Evolutionary conservation across 306 rosid genomes (phyloP).

Genomic region (Phaseolus lunatus): DNA sequence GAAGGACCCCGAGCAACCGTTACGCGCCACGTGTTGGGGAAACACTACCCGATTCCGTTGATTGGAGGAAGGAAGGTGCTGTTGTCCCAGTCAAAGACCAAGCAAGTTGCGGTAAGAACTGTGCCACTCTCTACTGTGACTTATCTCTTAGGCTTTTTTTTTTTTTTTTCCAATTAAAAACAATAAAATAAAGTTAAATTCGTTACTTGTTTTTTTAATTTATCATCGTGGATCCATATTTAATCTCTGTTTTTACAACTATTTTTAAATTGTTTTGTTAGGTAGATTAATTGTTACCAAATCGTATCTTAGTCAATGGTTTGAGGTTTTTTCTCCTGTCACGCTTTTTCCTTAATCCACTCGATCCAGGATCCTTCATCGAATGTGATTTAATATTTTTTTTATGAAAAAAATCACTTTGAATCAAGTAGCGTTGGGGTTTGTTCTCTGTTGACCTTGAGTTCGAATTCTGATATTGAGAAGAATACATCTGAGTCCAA

Average conservation of each 20-base stretch:
- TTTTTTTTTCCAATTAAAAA: too few relatives aligned
- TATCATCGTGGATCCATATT: not conserved
- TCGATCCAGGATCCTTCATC: too few relatives aligned
- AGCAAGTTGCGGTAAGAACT: slow-evolving; percentile 80
- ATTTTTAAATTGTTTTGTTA: too few relatives aligned
- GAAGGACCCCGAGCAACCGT: slow-evolving; percentile 46
- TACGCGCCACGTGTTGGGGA: slow-evolving; percentile 78
- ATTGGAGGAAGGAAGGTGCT: slow-evolving; percentile 94
- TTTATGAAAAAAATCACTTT: too few relatives aligned
- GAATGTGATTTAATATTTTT: too few relatives aligned
- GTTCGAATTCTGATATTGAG: not conserved
- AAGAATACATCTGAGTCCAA: not conserved
- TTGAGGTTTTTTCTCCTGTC: too few relatives aligned
- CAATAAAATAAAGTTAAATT: not conserved
- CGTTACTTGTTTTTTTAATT: not conserved
- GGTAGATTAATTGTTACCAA: too few relatives aligned
- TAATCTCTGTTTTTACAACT: not conserved
- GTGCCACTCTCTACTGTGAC: not conserved
- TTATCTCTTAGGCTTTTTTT: not conserved
- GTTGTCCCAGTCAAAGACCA: slow-evolving; percentile 80
- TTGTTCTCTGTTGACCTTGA: not conserved
- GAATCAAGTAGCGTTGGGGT: too few relatives aligned
- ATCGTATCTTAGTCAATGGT: too few relatives aligned
- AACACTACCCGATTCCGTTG: slow-evolving; percentile 68
- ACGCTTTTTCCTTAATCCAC: too few relatives aligned